Evolutionary conservation across 164 flowering plant species (phyloP).

Genomic region (Annona cherimola): DNA sequence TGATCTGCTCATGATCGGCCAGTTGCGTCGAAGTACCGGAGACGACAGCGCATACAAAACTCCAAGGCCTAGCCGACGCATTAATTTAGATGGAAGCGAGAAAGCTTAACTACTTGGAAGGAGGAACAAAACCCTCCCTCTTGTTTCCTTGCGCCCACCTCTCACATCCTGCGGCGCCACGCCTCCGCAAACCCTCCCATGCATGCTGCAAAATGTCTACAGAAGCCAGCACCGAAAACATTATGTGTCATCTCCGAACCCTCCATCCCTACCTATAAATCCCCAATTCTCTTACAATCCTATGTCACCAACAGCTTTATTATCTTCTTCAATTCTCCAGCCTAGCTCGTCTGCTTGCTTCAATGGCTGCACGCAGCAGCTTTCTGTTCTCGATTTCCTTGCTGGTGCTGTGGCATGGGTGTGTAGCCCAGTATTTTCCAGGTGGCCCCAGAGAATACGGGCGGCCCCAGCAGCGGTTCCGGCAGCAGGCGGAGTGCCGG

Average conservation of each 20-base stretch:
- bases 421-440: conserved; percentile 11
- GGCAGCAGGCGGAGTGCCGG: conserved; percentile 26
- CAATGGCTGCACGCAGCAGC: not conserved
- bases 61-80: too few relatives aligned
- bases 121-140: too few relatives aligned
- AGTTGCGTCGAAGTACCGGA: too few relatives aligned
- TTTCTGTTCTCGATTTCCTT: conserved; percentile 13
- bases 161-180: too few relatives aligned
- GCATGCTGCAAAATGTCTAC: conserved; percentile 16
- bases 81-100: too few relatives aligned
- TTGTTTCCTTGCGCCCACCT: too few relatives aligned
- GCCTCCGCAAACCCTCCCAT: conserved; percentile 14
- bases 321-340: not conserved
- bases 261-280: conserved; percentile 3
- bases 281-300: conserved; percentile 3
- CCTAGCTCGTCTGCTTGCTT: conserved; percentile 16
- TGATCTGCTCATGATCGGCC: too few relatives aligned
- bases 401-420: conserved; percentile 19
- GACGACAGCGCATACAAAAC: too few relatives aligned
- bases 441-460: conserved; percentile 16
- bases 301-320: conserved; percentile 6
- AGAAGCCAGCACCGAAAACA: conserved; percentile 3
- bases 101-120: too few relatives aligned
- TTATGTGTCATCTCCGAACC: conserved; percentile 5
- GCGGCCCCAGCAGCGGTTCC: conserved; percentile 13